These are phyloP conservation scores for Chenopodium quinoa DNA, from an alignment of 148 eudicot species.

Conservation along the genomic window DNA sequence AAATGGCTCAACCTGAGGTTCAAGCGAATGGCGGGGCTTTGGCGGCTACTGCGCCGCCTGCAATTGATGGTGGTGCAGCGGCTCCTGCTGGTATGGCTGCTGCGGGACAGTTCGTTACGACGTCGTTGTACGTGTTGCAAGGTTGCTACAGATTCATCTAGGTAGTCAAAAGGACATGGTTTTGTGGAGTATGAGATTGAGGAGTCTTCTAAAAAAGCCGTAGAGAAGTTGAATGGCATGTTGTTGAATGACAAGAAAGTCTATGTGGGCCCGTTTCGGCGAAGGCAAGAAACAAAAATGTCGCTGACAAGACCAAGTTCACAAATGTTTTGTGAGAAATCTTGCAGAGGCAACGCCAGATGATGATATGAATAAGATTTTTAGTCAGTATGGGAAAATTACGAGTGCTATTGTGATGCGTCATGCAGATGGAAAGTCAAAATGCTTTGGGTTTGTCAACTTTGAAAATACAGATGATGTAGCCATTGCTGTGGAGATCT, in stretches of 20 bases:
- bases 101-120: conserved; percentile 37
- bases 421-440: conserved; percentile 78
- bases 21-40: conserved; percentile 35
- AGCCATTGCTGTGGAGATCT: conserved; percentile 69
- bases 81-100: neutral
- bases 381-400: conserved; percentile 69
- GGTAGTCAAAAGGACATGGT: conserved; percentile 89
- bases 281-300: conserved; percentile 75
- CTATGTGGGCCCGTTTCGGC: conserved; percentile 74
- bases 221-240: conserved; percentile 81
- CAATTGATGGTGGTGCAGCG: conserved; percentile 18
- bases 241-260: conserved; percentile 86
- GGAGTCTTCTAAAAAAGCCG: conserved; percentile 75
- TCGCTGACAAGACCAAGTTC: conserved; percentile 57
- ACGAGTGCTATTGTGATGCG: conserved; percentile 85
- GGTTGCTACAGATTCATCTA: conserved; percentile 69
- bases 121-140: conserved; percentile 82
- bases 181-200: conserved; percentile 88
- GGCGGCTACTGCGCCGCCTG: conserved; percentile 23
- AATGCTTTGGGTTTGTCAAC: conserved; percentile 91
- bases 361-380: conserved; percentile 59
- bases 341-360: conserved; percentile 68
- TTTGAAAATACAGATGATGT: conserved; percentile 85
- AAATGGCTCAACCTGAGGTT: conserved; percentile 56
- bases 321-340: conserved; percentile 82